phyloP scores from a whole-genome alignment of 495 filamentous ascomycete species.

The Penicillium dipodomyicola region DNA sequence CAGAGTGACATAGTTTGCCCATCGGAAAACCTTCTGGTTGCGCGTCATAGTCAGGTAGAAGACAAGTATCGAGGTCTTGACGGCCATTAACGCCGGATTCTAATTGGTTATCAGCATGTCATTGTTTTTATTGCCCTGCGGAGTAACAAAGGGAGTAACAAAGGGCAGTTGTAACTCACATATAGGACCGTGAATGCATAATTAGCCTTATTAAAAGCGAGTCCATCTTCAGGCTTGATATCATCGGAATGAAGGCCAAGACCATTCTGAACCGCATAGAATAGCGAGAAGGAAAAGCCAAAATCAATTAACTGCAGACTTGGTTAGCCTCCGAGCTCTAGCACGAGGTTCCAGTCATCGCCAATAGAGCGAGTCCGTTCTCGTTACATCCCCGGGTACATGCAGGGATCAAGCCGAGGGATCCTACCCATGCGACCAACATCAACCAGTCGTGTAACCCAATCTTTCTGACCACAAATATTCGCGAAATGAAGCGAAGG shows the following conservation, averaged over 20 bases:
- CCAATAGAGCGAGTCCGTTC: not conserved
- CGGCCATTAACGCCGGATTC: constrained; percentile 75
- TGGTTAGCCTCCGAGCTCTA: constrained; percentile 8
- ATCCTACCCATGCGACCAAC: constrained; percentile 66
- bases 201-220: constrained; percentile 60
- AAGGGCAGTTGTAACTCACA: constrained; percentile 45
- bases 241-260: constrained; percentile 73
- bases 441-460: constrained; percentile 82
- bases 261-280: constrained; percentile 66
- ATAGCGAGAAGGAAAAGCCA: constrained; percentile 73
- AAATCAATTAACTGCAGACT: constrained; percentile 61
- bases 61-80: constrained; percentile 88
- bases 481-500: constrained; percentile 67
- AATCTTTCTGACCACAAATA: constrained; percentile 67
- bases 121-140: too few relatives aligned
- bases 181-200: constrained; percentile 85
- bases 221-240: constrained; percentile 48
- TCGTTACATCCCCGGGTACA: constrained; percentile 11
- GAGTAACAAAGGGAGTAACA: not conserved
- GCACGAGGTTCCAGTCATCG: constrained; percentile 1
- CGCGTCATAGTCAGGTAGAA: constrained; percentile 81
- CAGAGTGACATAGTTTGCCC: constrained; percentile 67
- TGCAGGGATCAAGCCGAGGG: constrained; percentile 18
- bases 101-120: constrained; percentile 32
- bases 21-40: constrained; percentile 68